phyloP scores from a whole-genome alignment of 2,329 filamentous ascomycete species.

The Aquanectria penicillioides region DNA sequence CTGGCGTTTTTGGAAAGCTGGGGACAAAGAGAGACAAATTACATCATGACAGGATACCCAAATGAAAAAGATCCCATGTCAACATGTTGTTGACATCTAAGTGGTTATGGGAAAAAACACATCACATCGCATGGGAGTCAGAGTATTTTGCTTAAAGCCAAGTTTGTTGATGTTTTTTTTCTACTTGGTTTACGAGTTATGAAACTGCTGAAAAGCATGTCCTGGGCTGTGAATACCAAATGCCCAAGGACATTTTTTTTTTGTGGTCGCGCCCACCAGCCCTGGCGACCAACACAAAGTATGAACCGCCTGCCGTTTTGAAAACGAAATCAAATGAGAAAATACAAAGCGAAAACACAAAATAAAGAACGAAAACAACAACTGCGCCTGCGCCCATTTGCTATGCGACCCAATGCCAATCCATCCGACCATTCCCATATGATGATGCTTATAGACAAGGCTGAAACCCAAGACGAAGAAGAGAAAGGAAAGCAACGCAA shows the following conservation, averaged over 20 bases:
- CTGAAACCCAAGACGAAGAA: slow-evolving; percentile 28
- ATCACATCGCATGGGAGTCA: background rate
- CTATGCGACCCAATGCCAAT: slow-evolving; percentile 41
- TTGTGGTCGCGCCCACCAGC: slow-evolving; percentile 23
- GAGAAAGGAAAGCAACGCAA: slow-evolving; percentile 18
- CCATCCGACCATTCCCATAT: slow-evolving; percentile 36
- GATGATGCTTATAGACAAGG: slow-evolving; percentile 38
- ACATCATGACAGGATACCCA: slow-evolving; percentile 36
- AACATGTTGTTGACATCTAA: background rate
- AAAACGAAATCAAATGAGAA: slow-evolving; percentile 1
- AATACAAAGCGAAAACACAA: background rate
- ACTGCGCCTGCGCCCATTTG: slow-evolving; percentile 35
- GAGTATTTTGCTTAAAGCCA: slow-evolving; percentile 10
- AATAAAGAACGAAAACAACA: slow-evolving; percentile 15
- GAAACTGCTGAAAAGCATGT: slow-evolving; percentile 26
- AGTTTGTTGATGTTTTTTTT: slow-evolving; percentile 38
- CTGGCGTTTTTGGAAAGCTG: slow-evolving; percentile 38
- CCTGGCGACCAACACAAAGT: slow-evolving; percentile 21
- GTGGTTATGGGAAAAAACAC: background rate
- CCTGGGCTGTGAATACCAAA: slow-evolving; percentile 18
- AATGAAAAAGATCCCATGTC: slow-evolving; percentile 1
- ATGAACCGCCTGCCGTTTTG: slow-evolving; percentile 29
- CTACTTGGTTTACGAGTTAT: slow-evolving; percentile 26
- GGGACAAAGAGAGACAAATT: slow-evolving; percentile 12
- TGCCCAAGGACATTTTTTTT: slow-evolving; percentile 18